Base-by-base conservation (phyloP, 306 rosid genomes). In the Myrica gale region DNA sequence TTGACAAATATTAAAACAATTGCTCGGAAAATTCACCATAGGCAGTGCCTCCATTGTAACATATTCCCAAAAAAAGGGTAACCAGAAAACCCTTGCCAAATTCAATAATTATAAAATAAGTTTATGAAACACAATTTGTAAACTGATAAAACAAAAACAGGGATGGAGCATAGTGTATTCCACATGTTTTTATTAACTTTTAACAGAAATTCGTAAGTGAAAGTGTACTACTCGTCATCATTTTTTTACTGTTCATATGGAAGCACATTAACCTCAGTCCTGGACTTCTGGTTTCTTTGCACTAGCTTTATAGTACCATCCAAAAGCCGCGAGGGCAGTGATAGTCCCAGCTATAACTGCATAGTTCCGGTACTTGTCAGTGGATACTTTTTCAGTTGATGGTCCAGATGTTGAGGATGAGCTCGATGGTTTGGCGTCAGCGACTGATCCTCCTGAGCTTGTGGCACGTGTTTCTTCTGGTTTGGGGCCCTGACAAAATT, bases 201-300 rank as follows among this genome's bases (percentile, higher is more conserved):
- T 41, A 54, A 84, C 60, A 42, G 6, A 61, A 43, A 61, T 61
- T 20, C 44, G 32, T 17, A 26, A 10, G 26, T 66, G 9, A 42
- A 19, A 3, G 46, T 41, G n/a, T 39, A 62, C 70, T 65, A 3
- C 15, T 66, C 6, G 10, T 17, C 50, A 21, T 9, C 53, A 0
- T 21, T 77, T 74, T 74, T 82, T 75, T n/a, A 52, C 42, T 72
- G 73, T 81, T 52, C 69, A 46, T 8, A 48, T 48, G 13, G 13
- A 11, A 48, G 53, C 55, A n/a, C 5, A 16, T 20, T 19, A 71
- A 70, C 75, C 77, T 89, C 93, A 94, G 82, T 94, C 98, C 81
- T 92, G 91, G 71, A 80, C 86, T 88, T 94, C 98, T 62, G 91
- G 89, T 91, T 95, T 92, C 95, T 92, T 95, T 46, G 85, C 88